Conservation (phyloP, 768 basidiomycete species). For the Tylopilus sp. region DNA sequence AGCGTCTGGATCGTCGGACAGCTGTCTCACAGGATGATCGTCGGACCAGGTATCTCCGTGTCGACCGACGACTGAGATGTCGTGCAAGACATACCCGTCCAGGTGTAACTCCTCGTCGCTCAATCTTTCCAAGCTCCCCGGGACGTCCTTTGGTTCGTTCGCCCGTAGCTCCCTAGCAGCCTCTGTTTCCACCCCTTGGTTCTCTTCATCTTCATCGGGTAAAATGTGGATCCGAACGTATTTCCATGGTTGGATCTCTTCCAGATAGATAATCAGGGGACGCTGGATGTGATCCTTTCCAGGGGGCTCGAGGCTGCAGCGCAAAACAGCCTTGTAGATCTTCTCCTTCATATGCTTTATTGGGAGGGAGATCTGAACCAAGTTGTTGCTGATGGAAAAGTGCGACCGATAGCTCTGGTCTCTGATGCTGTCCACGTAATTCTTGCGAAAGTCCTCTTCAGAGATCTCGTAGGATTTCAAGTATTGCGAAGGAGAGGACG, state of each 20-base stretch:
- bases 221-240: conserved; percentile 14
- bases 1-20: conserved; percentile 1
- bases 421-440: conserved; percentile 16
- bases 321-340: conserved; percentile 22
- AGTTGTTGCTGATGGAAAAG: conserved; percentile 19
- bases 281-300: conserved; percentile 6
- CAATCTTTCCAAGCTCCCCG: conserved; percentile 22
- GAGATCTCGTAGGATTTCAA: conserved; percentile 20
- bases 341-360: conserved; percentile 13
- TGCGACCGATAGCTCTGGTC: conserved; percentile 9
- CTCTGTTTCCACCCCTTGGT: background rate
- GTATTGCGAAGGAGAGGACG: conserved; percentile 22
- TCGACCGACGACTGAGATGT: conserved; percentile 10
- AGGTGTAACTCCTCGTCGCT: conserved; percentile 9
- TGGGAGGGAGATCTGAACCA: conserved; percentile 20
- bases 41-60: background rate
- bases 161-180: background rate
- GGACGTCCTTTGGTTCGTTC: background rate
- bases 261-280: conserved; percentile 24
- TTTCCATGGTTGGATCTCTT: conserved; percentile 9
- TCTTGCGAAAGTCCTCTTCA: conserved; percentile 15
- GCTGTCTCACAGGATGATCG: background rate
- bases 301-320: conserved; percentile 22
- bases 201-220: background rate
- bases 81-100: conserved; percentile 9